phyloP scores from a whole-genome alignment of 1,139 yeast genomes.

The Torulaspora pretoriensis region DNA sequence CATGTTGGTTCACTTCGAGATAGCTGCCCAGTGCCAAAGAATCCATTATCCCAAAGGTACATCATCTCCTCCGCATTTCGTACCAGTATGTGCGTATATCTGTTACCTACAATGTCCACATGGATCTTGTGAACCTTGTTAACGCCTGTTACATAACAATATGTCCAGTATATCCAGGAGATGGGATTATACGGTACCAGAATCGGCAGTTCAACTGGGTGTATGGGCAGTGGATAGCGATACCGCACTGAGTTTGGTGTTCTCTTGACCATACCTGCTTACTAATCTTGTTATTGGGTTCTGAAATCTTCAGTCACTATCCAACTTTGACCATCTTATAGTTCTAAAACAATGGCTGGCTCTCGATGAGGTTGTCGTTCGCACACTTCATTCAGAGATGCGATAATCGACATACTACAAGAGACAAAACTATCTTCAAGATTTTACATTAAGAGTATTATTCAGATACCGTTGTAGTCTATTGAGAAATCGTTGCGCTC shows the following conservation, averaged over 20 bases:
- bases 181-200: slow-evolving; percentile 54
- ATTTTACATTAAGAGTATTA: slow-evolving; percentile 1
- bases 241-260: slow-evolving; percentile 34
- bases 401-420: not conserved
- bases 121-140: slow-evolving; percentile 15
- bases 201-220: slow-evolving; percentile 43
- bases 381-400: not conserved
- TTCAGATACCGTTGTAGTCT: slow-evolving; percentile 99
- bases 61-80: slow-evolving; percentile 46
- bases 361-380: too few relatives aligned
- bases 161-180: slow-evolving; percentile 51
- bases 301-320: too few relatives aligned
- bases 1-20: slow-evolving; percentile 94
- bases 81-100: slow-evolving; percentile 37
- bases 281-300: too few relatives aligned
- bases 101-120: slow-evolving; percentile 21
- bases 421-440: not conserved
- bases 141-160: slow-evolving; percentile 34
- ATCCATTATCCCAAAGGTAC: slow-evolving; percentile 79
- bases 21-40: slow-evolving; percentile 87
- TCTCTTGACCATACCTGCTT: slow-evolving; percentile 34
- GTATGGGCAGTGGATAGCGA: slow-evolving; percentile 40
- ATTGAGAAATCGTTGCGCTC: slow-evolving; percentile 76
- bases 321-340: too few relatives aligned
- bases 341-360: too few relatives aligned